Evolutionary conservation across 176 grass and related monocot genomes (phyloP), one percentile per base, ranked within the genome.

Genomic region (Cocos nucifera): DNA sequence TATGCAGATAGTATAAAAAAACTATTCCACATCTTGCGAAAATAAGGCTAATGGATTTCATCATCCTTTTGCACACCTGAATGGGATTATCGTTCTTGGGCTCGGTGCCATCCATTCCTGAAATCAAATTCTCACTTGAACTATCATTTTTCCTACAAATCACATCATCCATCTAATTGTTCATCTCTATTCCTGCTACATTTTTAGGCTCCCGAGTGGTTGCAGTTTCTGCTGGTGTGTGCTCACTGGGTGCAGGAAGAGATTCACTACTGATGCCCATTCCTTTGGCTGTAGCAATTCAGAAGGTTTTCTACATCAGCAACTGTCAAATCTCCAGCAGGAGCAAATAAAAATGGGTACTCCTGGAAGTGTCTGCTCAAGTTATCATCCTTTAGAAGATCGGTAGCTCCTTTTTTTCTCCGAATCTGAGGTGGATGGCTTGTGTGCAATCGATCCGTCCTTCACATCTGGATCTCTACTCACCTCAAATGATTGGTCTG

Each of bases 271-370:
- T 77, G 16, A 73, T 51, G 62, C 64, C 79, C 71, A 83, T 76
- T 50, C 84, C 87, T 80, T 89, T 83, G 6, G 87, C 92, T 92
- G 70, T 92, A 98, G 61, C 81, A 85, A 78, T 85, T 88, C 18
- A 92, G 71, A 62, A 98, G 87, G 81, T 69, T 82, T 49, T 92
- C 81, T 64, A 92, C 84, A 78, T 98, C 93, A 78, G 75, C 79
- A 76, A 98, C 70, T 2, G 93, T 91, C 66, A 98, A 65, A 79
- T 98, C 93, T 61, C 93, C 87, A 71, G 84, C 79, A 58, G 62
- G 59, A 58, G 87, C 84, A 82, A 85, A 98, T 56, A 98, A 66
- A 29, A 83, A 92, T 17, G 87, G 84, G 30, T 98, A 92, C 17
- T 85, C 93, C 59, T 88, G 80, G 61, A 92, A 76, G 21, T 74